Conservation (phyloP, 1,284 basidiomycete species). For the Ceratobasidium theobromae region DNA sequence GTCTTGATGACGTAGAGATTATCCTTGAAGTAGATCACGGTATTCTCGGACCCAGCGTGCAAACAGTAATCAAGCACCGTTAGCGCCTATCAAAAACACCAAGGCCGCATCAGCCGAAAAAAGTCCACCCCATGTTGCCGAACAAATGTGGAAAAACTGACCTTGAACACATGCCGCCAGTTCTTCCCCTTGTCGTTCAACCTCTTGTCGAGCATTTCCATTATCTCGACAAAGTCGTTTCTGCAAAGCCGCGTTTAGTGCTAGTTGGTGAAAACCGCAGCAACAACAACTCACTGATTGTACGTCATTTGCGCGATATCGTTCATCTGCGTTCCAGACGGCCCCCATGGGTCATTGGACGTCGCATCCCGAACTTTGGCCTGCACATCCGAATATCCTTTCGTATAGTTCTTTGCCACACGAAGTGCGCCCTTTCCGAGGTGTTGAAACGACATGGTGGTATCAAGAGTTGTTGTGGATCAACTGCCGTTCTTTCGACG, state of each 20-base stretch:
- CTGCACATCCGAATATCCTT: slow-evolving; percentile 90
- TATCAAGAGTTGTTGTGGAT: neutral
- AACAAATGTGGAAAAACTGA: slow-evolving; percentile 41
- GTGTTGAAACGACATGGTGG: slow-evolving; percentile 38
- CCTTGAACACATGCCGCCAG: slow-evolving; percentile 99
- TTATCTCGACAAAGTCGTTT: slow-evolving; percentile 98
- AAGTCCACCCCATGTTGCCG: neutral
- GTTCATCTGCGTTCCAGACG: slow-evolving; percentile 98
- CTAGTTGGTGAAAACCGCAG: neutral
- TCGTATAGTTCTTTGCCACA: slow-evolving; percentile 93
- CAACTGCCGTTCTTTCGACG: no score
- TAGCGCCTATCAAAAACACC: slow-evolving; percentile 67
- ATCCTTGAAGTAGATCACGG: slow-evolving; percentile 97
- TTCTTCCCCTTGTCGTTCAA: slow-evolving; percentile 99
- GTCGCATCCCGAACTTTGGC: slow-evolving; percentile 97
- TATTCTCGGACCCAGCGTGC: slow-evolving; percentile 96
- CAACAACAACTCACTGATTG: slow-evolving; percentile 75
- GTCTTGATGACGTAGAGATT: slow-evolving; percentile 99
- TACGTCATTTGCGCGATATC: slow-evolving; percentile 97
- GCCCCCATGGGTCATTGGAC: slow-evolving; percentile 99
- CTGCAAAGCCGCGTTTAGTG: slow-evolving; percentile 47
- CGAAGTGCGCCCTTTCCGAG: slow-evolving; percentile 57
- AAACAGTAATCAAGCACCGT: slow-evolving; percentile 96
- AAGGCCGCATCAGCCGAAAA: neutral
- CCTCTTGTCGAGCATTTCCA: slow-evolving; percentile 99